Evolutionary conservation across 768 basidiomycete genomes (phyloP).

Genomic region (Cystobasidium ongulense): DNA sequence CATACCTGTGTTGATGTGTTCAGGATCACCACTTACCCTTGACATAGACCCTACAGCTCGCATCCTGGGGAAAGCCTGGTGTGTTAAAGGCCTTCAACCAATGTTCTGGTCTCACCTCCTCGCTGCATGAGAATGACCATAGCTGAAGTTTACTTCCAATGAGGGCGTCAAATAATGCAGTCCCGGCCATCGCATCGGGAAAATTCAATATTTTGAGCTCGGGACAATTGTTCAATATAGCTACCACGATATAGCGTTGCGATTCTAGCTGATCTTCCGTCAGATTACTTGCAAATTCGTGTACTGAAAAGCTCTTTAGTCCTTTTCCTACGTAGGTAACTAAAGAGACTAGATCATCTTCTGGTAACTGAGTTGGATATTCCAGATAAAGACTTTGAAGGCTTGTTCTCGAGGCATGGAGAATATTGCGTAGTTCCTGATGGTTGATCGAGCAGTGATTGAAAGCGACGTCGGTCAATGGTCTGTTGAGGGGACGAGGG

Average conservation of each 20-base stretch:
- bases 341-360: background rate
- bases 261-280: background rate
- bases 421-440: background rate
- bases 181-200: background rate
- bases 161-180: background rate
- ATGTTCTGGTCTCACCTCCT: slow-evolving; percentile 1
- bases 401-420: background rate
- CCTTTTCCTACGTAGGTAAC: background rate
- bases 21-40: background rate
- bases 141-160: background rate
- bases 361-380: background rate
- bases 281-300: background rate
- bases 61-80: background rate
- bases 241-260: background rate
- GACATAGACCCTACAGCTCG: background rate
- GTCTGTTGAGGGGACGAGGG: background rate
- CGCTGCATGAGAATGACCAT: background rate
- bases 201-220: background rate
- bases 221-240: background rate
- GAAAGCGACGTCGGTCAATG: background rate
- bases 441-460: background rate
- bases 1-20: background rate
- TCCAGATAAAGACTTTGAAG: slow-evolving; percentile 3
- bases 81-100: background rate
- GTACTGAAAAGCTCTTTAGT: background rate